A percentile compares a stretch with the other conserved stretches of the same genome.
These are phyloP conservation scores for Syncephalastrum monosporum DNA, from an alignment of 371 early-diverging fungal species.

Conservation along the genomic window DNA sequence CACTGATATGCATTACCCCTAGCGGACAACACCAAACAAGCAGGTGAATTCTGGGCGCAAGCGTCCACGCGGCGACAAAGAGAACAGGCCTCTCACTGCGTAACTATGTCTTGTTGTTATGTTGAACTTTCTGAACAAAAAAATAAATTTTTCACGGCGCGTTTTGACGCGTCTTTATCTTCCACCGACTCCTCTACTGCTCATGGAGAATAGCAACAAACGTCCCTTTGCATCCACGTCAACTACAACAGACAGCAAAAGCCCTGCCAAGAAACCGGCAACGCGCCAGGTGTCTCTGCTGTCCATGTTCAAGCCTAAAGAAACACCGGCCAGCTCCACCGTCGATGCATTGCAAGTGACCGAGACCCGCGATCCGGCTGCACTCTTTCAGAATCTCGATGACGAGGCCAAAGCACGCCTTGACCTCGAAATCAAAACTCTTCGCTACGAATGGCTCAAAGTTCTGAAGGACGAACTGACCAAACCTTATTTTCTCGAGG, in stretches of 20 bases:
- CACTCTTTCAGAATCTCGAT: conserved; percentile 22
- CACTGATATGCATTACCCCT: background rate
- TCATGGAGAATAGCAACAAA: conserved; percentile 16
- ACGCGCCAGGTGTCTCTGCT: conserved; percentile 24
- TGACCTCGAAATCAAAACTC: conserved; percentile 68
- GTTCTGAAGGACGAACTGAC: conserved; percentile 68
- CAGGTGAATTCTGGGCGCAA: conserved; percentile 5
- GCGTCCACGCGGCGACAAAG: conserved; percentile 14
- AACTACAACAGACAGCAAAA: conserved; percentile 3
- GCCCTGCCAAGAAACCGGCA: conserved; percentile 12
- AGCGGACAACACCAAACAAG: conserved; percentile 15
- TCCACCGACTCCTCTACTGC: too few species aligned
- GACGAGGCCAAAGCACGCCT: conserved; percentile 55
- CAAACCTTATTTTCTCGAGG: conserved; percentile 76
- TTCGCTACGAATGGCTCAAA: conserved; percentile 78
- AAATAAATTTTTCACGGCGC: too few species aligned
- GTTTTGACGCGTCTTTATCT: too few species aligned
- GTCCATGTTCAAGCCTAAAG: conserved; percentile 37
- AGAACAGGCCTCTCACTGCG: conserved; percentile 10
- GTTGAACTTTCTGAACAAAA: too few species aligned
- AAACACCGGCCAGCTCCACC: conserved; percentile 5
- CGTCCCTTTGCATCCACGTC: conserved; percentile 10
- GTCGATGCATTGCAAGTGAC: conserved; percentile 3
- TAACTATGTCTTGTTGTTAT: too few species aligned
- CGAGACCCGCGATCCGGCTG: conserved; percentile 6